These are phyloP conservation scores for Magnolia changhungtana DNA, from an alignment of 164 flowering plant genomes.

Conservation along the genomic window DNA sequence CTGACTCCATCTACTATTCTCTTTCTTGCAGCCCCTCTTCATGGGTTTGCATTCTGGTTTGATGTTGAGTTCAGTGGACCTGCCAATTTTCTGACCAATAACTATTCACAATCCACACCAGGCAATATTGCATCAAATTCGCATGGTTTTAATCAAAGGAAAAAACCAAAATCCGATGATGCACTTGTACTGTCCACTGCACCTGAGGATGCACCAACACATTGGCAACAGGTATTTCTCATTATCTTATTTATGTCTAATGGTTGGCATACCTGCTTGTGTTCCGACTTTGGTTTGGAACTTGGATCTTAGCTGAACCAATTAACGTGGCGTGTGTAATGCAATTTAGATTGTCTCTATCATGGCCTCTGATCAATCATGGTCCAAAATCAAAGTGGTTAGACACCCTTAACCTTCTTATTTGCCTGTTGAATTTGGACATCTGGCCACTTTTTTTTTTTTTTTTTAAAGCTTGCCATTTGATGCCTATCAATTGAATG, in stretches of 20 bases:
- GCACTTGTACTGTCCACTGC: slow-evolving; percentile 83
- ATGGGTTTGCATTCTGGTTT: slow-evolving; percentile 99
- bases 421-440: too few species aligned
- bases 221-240: slow-evolving; percentile 88
- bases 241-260: neutral
- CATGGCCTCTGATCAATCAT: too few species aligned
- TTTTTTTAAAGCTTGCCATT: too few species aligned
- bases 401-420: too few species aligned
- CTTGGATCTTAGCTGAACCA: too few species aligned
- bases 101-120: slow-evolving; percentile 20
- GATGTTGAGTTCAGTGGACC: slow-evolving; percentile 83
- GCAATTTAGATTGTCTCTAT: too few species aligned
- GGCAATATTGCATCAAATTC: slow-evolving; percentile 18
- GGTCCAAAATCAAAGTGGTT: too few species aligned
- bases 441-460: too few species aligned
- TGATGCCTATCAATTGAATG: too few species aligned
- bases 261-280: neutral
- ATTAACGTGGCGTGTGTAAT: too few species aligned
- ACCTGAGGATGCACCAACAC: slow-evolving; percentile 95
- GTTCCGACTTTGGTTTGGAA: neutral
- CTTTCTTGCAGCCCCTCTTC: slow-evolving; percentile 68
- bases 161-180: slow-evolving; percentile 64
- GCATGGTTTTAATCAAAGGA: slow-evolving; percentile 40
- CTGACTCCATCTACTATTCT: neutral
- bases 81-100: slow-evolving; percentile 26